A percentile compares a stretch with the other conserved stretches of the same genome.
These are phyloP conservation scores for Phycomyces blakesleeanus DNA, from an alignment of 192 early-diverging fungal genomes.

Conservation along the genomic window DNA sequence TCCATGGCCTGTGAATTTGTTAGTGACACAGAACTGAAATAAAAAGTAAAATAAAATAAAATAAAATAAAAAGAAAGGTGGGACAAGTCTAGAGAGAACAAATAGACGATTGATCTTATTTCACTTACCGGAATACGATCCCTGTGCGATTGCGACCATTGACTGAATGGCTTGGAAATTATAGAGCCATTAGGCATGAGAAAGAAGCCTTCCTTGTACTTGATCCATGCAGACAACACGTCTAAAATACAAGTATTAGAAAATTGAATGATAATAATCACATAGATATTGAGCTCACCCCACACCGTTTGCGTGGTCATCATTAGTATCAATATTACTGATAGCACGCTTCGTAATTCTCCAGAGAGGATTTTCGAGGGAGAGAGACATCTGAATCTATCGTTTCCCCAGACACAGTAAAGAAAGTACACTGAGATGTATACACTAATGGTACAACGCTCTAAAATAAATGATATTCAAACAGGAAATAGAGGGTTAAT, in stretches of 20 bases:
- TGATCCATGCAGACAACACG: constrained; percentile 24
- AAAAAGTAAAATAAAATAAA: too few species aligned
- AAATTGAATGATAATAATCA: too few species aligned
- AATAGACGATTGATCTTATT: not conserved
- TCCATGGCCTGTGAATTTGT: constrained; percentile 3
- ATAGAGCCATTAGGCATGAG: not conserved
- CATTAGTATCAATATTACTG: constrained; percentile 25
- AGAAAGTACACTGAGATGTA: constrained; percentile 12
- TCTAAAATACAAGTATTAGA: too few species aligned
- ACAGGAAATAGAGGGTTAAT: not conserved
- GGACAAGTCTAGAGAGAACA: not conserved
- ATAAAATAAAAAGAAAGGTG: not conserved
- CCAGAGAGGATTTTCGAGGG: constrained; percentile 20
- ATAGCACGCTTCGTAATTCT: constrained; percentile 27
- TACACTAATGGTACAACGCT: constrained; percentile 6
- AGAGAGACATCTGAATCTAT: constrained; percentile 28
- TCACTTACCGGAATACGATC: constrained; percentile 10
- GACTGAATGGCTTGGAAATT: constrained; percentile 16
- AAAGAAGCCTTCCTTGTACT: constrained; percentile 23
- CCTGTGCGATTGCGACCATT: constrained; percentile 20
- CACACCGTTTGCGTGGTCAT: constrained; percentile 24
- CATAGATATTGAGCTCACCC: too few species aligned
- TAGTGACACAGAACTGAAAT: not conserved
- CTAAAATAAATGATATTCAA: constrained; percentile 1
- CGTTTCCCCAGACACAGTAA: constrained; percentile 14